Base-by-base conservation (phyloP, 805 yeast genomes). In the Pichia cabralensis region DNA sequence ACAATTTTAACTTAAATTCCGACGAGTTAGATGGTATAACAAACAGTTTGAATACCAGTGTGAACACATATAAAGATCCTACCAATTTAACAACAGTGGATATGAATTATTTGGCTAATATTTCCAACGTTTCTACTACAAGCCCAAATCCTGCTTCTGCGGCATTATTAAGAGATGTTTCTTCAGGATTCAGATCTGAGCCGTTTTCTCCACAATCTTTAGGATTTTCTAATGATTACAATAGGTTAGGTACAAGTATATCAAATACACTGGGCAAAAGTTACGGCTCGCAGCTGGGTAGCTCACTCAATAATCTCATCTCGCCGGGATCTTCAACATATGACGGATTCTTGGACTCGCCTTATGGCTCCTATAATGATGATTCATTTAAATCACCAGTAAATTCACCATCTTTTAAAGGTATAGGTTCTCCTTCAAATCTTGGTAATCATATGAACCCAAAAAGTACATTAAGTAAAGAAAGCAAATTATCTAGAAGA, bases 401-500 rank as follows among this genome's bases (percentile, higher is more conserved):
- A 28, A 54, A 55, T 26, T 57, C 64, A 3, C 62, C 64, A 1
- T 49, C 56, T 11, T 46, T 50, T 31, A 53, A 52, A 19, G 37
- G 54, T n/a, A 41, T 52, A 6, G 57, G 56, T 2, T 56, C 61
- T 1, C 62, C 64, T 1, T 56, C 61, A 2, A 52, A 60, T 4
- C 39, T 46, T 24, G 52, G 56, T 5, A 43, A 58, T 2, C 60
- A 57, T 34, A 37, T 57, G 44, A 56, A 57, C 29, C 58, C 59
- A 4, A 58, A 57, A 35, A 55, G 44, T 32, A 49, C 54, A 33
- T 37, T 69, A 25, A 56, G 70, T 4, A 75, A 74, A 48, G 94
- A 80, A 34, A 85, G 80, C 39, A 81, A 80, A 50, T 55, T 81
- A 35, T 71, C 75, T 41, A 68, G 95, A 42, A 69, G 95, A 42